Percentiles rank a stretch among this genome's conserved stretches.
Evolutionary conservation across 805 yeast species (phyloP).

Genomic region (Saccharomycopsis fermentans): DNA sequence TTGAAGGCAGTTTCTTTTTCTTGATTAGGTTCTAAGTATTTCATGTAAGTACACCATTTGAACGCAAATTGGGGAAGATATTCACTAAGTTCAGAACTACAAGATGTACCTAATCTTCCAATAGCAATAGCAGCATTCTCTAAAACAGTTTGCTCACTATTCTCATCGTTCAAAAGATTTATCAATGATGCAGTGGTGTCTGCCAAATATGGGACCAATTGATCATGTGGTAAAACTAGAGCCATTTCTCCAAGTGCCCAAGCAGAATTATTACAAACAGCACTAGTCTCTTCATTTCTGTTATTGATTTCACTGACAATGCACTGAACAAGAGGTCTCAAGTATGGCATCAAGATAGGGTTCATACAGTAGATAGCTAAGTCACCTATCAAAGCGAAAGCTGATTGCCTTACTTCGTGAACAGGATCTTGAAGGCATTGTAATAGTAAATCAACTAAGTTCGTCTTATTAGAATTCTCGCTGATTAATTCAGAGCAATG

Average conservation of each 20-base stretch:
- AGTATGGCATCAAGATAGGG: conserved; percentile 35
- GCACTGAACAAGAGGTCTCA: conserved; percentile 47
- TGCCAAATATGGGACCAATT: conserved; percentile 41
- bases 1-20: conserved; percentile 82
- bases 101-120: conserved; percentile 69
- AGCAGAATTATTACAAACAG: conserved; percentile 79
- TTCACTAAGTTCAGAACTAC: conserved; percentile 49
- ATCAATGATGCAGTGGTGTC: conserved; percentile 48
- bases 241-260: conserved; percentile 92
- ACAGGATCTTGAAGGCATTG: conserved; percentile 64
- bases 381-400: conserved; percentile 86
- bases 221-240: conserved; percentile 40
- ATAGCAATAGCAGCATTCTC: conserved; percentile 87
- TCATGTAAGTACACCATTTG: conserved; percentile 64
- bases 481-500: conserved; percentile 48
- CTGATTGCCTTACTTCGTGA: conserved; percentile 88
- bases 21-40: conserved; percentile 61
- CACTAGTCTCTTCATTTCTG: conserved; percentile 38
- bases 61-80: conserved; percentile 47
- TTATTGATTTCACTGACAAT: conserved; percentile 60
- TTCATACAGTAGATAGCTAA: conserved; percentile 53
- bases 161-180: conserved; percentile 45
- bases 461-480: conserved; percentile 22
- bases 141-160: conserved; percentile 51
- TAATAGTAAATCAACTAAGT: conserved; percentile 51